Conservation (phyloP, 306 rosid genomes). For the Begonia masoniana region DNA sequence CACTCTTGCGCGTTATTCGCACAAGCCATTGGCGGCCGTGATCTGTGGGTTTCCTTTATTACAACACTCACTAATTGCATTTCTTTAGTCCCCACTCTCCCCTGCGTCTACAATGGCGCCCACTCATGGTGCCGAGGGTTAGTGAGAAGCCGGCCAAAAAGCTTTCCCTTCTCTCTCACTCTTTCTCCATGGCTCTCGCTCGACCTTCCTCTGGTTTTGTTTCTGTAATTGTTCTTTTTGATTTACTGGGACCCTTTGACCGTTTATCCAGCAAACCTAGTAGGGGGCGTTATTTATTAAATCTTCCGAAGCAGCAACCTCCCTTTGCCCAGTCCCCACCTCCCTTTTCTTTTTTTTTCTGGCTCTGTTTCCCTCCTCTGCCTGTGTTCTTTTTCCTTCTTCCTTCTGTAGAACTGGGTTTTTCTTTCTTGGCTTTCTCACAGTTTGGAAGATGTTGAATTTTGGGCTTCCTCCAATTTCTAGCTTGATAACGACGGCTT, state of each 20-base stretch:
- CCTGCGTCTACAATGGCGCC: no score
- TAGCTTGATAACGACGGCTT: slow-evolving; percentile 33
- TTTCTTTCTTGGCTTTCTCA: slow-evolving; percentile 24
- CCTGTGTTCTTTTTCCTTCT: no score
- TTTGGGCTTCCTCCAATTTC: slow-evolving; percentile 77
- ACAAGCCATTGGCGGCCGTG: no score
- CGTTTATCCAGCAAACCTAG: not conserved
- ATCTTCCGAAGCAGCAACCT: not conserved
- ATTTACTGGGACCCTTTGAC: not conserved
- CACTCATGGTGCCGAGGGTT: no score
- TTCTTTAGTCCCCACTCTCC: no score
- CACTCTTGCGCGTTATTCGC: no score
- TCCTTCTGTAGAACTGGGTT: not conserved
- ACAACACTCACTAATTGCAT: no score
- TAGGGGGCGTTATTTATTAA: not conserved
- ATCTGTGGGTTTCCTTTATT: no score
- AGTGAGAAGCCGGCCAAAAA: no score
- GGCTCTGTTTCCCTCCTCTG: not conserved
- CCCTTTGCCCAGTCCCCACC: not conserved
- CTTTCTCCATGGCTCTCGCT: not conserved
- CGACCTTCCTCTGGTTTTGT: not conserved
- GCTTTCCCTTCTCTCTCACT: not conserved
- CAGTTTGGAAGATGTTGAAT: slow-evolving; percentile 46
- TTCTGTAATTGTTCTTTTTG: not conserved
- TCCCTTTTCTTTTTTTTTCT: not conserved